Evolutionary conservation across 768 basidiomycete genomes (phyloP), one percentile per base, ranked within the genome.

Genomic region (Terana coerulea): DNA sequence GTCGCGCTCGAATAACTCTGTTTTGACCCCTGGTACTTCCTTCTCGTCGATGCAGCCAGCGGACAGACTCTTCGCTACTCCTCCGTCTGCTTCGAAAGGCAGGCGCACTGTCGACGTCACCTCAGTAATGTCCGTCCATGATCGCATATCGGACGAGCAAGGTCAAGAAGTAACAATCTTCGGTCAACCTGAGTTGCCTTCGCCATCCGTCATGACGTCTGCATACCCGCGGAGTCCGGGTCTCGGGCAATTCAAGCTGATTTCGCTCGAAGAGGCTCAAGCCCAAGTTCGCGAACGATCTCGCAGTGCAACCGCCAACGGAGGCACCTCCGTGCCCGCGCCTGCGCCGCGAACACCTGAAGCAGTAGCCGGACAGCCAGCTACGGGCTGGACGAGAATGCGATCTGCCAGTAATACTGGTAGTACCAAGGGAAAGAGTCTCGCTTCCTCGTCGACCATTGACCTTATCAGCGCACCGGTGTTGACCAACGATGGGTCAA

Each of bases 211-310:
- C 17, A 19, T 24, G 17, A 21, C n/a, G 28, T 31, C 45, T n/a
- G 21, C 45, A 10, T 83, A 81, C 79, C 69, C 67, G 35, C 81
- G 82, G 47, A 73, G 55, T 58, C 59, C 49, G 52, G 61, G 67
- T 7, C 68, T 77, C 11, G 75, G 81, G 19, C 68, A 78, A 14
- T 83, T 89, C 55, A 72, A 78, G 26, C 76, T 91, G 33, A 90
- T 91, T 44, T 79, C 86, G 4, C 72, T 91, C 47, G 85, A 90
- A 61, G 86, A 91, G 69, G 88, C 88, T 3, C 80, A 88, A 58
- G 86, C 83, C 11, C 80, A 69, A 50, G 69, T 66, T 3, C 68
- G 73, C 49, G 75, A 85, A 62, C 80, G 84, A 44, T 72, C 78
- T 39, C 79, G 84, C 45, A 78, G 73, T 47, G 61, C 55, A 12